Conservation (phyloP, 108 stramenopile species). For the Epithemia pelagica region DNA sequence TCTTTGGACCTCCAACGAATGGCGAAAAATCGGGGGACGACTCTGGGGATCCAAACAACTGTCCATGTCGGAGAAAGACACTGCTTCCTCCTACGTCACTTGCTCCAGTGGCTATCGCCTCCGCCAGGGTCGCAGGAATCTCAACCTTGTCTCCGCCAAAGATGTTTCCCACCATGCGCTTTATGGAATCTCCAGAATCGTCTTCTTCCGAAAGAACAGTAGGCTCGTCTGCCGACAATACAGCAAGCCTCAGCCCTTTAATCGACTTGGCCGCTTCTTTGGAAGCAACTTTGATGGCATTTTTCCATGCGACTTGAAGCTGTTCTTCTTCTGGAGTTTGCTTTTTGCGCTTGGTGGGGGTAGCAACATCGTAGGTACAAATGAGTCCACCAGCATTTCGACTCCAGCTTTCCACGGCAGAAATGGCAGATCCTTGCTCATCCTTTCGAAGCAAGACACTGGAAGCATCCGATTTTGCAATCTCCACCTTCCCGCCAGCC, state of each 20-base stretch:
- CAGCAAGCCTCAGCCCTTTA: constrained; percentile 34
- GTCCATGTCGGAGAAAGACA: constrained; percentile 47
- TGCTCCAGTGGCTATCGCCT: constrained; percentile 24
- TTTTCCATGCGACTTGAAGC: constrained; percentile 15
- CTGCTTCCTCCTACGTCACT: constrained; percentile 9
- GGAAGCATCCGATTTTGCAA: constrained; percentile 53
- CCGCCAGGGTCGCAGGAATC: constrained; percentile 36
- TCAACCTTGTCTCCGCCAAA: constrained; percentile 27
- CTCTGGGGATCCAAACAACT: constrained; percentile 70
- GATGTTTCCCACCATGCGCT: constrained; percentile 25
- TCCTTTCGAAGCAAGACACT: constrained; percentile 29
- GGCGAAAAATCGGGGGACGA: constrained; percentile 71
- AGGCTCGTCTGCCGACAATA: constrained; percentile 32
- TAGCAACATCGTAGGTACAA: constrained; percentile 50
- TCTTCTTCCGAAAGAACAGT: constrained; percentile 25
- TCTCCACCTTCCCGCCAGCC: constrained; percentile 48
- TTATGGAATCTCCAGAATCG: constrained; percentile 13
- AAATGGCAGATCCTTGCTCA: constrained; percentile 19
- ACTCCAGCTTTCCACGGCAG: constrained; percentile 56
- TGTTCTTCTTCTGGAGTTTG: constrained; percentile 13
- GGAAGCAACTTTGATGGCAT: constrained; percentile 54
- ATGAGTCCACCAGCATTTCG: constrained; percentile 32
- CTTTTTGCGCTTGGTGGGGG: constrained; percentile 10
- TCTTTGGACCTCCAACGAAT: constrained; percentile 60
- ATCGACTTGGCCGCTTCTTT: constrained; percentile 32